Evolutionary conservation across 768 basidiomycete genomes (phyloP).

Genomic region (Pilatotrama ljubarskyi): DNA sequence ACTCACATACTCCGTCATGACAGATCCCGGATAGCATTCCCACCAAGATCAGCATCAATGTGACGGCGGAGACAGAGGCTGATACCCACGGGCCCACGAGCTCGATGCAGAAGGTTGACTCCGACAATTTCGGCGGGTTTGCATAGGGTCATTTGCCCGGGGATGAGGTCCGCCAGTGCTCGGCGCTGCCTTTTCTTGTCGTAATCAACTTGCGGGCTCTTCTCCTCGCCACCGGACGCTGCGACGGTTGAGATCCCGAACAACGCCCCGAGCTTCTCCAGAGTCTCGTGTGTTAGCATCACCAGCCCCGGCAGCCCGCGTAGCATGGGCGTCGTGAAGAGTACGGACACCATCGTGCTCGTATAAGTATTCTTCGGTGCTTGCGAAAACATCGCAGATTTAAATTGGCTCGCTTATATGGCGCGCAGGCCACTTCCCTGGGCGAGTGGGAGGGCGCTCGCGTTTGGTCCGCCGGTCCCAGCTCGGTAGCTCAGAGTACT

Average conservation of each 20-base stretch:
- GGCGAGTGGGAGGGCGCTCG: slow-evolving; percentile 90
- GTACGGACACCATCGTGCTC: slow-evolving; percentile 43
- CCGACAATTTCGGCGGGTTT: too few relatives aligned
- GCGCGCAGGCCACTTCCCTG: background rate
- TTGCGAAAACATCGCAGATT: too few relatives aligned
- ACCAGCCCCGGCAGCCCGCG: slow-evolving; percentile 96
- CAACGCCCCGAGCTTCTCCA: slow-evolving; percentile 69
- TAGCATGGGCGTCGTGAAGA: slow-evolving; percentile 88
- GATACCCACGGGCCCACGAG: background rate
- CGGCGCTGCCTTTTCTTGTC: too few relatives aligned
- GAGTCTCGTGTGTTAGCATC: slow-evolving; percentile 87
- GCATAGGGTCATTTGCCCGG: too few relatives aligned
- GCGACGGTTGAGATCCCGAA: slow-evolving; percentile 82
- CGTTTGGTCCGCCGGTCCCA: slow-evolving; percentile 92
- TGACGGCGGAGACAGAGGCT: background rate
- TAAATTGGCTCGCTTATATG: background rate
- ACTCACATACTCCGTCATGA: background rate
- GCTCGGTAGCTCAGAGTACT: slow-evolving; percentile 62
- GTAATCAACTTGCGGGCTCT: slow-evolving; percentile 87
- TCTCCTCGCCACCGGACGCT: slow-evolving; percentile 91
- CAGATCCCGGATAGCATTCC: background rate
- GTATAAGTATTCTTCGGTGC: slow-evolving; percentile 34
- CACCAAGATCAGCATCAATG: background rate
- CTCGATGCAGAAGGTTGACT: too few relatives aligned
- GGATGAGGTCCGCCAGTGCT: too few relatives aligned